These are phyloP conservation scores for Debaryomyces nepalensis DNA, from an alignment of 1,139 yeast genomes.

Conservation along the genomic window DNA sequence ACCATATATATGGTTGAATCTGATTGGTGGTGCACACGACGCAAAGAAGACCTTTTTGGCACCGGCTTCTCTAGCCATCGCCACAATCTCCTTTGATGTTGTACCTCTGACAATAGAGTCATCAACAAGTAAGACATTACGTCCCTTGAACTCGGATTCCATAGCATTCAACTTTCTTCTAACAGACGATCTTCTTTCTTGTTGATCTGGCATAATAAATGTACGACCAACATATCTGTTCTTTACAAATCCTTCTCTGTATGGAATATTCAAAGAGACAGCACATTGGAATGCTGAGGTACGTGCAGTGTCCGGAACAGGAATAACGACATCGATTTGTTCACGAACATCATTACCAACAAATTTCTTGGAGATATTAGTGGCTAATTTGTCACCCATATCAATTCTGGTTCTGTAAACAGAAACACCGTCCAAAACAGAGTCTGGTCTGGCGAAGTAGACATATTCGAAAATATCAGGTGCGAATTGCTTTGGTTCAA, in stretches of 20 bases:
- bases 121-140: slow-evolving; percentile 90
- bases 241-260: slow-evolving; percentile 96
- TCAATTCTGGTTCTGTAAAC: slow-evolving; percentile 91
- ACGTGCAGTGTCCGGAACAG: slow-evolving; percentile 97
- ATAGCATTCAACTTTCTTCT: slow-evolving; percentile 94
- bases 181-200: slow-evolving; percentile 91
- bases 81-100: slow-evolving; percentile 92
- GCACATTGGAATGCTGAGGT: slow-evolving; percentile 95
- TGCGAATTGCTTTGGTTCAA: slow-evolving; percentile 75
- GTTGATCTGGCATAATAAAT: slow-evolving; percentile 97
- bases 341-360: slow-evolving; percentile 43
- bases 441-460: slow-evolving; percentile 96
- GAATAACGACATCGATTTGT: slow-evolving; percentile 90
- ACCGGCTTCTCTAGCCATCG: slow-evolving; percentile 98
- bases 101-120: slow-evolving; percentile 98
- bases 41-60: slow-evolving; percentile 93
- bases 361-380: slow-evolving; percentile 61
- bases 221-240: slow-evolving; percentile 97
- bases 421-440: slow-evolving; percentile 92
- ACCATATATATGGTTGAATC: slow-evolving; percentile 95
- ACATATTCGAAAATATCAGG: slow-evolving; percentile 98
- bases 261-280: slow-evolving; percentile 75
- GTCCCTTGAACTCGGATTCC: slow-evolving; percentile 87
- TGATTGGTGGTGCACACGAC: slow-evolving; percentile 95
- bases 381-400: slow-evolving; percentile 92